Evolutionary conservation across 345 rosid genomes (phyloP).

Genomic region (Excoecaria agallocha): DNA sequence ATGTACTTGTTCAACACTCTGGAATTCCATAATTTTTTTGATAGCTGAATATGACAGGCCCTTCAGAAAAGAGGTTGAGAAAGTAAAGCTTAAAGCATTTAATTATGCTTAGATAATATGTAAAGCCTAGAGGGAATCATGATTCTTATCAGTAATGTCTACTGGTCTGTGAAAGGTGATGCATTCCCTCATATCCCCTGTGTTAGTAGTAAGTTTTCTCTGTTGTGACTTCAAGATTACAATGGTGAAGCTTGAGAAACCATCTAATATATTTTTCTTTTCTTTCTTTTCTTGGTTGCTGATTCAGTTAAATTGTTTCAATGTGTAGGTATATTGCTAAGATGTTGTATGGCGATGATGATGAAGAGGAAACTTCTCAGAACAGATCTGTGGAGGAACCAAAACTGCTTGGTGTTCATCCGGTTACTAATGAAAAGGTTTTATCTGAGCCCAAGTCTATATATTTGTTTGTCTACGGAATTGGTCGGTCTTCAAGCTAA

Average conservation of each 20-base stretch:
- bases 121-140: neutral
- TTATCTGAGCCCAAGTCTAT: slow-evolving; percentile 10
- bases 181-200: neutral
- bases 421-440: slow-evolving; percentile 85
- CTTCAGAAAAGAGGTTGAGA: neutral
- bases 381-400: slow-evolving; percentile 66
- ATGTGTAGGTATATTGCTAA: slow-evolving; percentile 77
- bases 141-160: neutral
- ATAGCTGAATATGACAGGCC: neutral
- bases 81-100: neutral
- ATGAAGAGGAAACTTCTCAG: slow-evolving; percentile 51
- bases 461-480: neutral
- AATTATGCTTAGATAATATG: neutral
- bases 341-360: slow-evolving; percentile 77
- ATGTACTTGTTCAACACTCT: neutral
- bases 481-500: neutral
- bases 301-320: slow-evolving; percentile 8
- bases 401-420: slow-evolving; percentile 76
- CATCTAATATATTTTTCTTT: too few species aligned
- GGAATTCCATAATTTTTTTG: neutral
- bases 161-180: neutral
- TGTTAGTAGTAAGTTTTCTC: neutral
- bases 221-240: neutral
- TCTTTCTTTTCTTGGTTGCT: slow-evolving; percentile 10
- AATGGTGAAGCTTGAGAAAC: slow-evolving; percentile 4